These are phyloP conservation scores for Asterella californica DNA, from an alignment of 225 moss, liverwort and hornwort species.

Conservation along the genomic window DNA sequence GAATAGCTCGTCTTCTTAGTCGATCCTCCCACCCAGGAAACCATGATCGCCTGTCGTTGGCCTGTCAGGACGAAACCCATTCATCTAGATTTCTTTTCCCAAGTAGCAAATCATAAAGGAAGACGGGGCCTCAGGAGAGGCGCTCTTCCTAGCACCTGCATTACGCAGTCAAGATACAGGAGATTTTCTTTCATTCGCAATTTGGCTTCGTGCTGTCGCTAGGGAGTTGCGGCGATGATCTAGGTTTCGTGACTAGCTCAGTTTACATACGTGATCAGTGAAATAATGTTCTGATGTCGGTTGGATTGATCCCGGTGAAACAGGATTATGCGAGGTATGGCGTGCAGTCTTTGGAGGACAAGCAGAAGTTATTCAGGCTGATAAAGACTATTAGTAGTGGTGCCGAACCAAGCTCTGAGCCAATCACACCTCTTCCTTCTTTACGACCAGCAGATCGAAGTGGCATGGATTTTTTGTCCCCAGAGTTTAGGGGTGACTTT, in stretches of 20 bases:
- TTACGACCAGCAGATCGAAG: conserved; percentile 66
- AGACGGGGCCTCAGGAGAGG: neutral
- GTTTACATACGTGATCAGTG: neutral
- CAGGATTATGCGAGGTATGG: conserved; percentile 98
- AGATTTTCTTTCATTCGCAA: neutral
- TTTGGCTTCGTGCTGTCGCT: too few relatives aligned
- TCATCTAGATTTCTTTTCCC: neutral
- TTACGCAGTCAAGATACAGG: neutral
- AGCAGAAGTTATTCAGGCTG: conserved; percentile 92
- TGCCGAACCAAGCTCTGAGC: conserved; percentile 66
- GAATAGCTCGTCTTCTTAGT: neutral
- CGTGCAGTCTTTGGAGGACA: conserved; percentile 93
- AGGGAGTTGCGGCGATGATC: neutral
- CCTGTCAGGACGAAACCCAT: neutral
- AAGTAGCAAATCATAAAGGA: neutral
- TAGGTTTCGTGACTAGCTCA: neutral
- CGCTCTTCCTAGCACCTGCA: neutral
- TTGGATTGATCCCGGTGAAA: conserved; percentile 37
- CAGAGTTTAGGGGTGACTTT: conserved; percentile 94
- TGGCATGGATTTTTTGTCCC: conserved; percentile 98
- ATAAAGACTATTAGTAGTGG: conserved; percentile 90
- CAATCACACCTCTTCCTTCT: conserved; percentile 73
- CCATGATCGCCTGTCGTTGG: neutral
- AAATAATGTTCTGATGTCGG: neutral
- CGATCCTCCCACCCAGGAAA: neutral